A percentile compares a stretch with the other conserved stretches of the same genome.
Evolutionary conservation across 371 early-diverging fungal species (phyloP).

Genomic region (Actinomortierella ambigua): DNA sequence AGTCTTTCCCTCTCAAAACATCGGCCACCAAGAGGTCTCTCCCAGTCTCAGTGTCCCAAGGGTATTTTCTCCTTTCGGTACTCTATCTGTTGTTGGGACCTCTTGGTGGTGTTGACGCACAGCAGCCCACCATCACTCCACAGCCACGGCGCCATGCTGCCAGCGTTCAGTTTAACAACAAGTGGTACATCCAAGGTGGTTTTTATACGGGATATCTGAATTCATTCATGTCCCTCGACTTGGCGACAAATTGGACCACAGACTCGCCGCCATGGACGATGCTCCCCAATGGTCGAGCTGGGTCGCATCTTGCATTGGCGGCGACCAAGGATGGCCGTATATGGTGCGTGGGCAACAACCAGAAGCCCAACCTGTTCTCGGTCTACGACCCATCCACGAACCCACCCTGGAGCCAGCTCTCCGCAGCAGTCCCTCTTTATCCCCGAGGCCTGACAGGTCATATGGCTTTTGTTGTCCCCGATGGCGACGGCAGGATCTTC

Average conservation of each 20-base stretch:
- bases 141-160: no score
- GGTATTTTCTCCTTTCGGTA: no score
- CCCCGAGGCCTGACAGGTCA: conserved; percentile 21
- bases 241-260: conserved; percentile 18
- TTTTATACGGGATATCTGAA: conserved; percentile 2
- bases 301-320: conserved; percentile 22
- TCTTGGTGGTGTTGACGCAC: no score
- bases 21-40: no score
- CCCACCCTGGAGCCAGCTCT: background rate
- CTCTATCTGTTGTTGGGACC: no score
- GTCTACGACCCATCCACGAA: conserved; percentile 9
- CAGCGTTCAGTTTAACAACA: conserved; percentile 5
- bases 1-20: no score
- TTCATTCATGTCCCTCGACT: conserved; percentile 18
- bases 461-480: conserved; percentile 13
- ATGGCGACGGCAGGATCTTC: conserved; percentile 20
- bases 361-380: conserved; percentile 7
- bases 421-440: background rate
- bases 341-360: conserved; percentile 7
- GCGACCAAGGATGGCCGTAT: conserved; percentile 15
- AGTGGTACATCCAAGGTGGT: conserved; percentile 35
- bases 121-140: no score
- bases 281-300: conserved; percentile 9
- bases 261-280: conserved; percentile 8
- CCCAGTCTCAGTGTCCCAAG: no score